Percentiles rank a stretch among this genome's conserved stretches.
Conservation (phyloP, 2,329 filamentous ascomycete genomes). For the Exophiala calicioides region DNA sequence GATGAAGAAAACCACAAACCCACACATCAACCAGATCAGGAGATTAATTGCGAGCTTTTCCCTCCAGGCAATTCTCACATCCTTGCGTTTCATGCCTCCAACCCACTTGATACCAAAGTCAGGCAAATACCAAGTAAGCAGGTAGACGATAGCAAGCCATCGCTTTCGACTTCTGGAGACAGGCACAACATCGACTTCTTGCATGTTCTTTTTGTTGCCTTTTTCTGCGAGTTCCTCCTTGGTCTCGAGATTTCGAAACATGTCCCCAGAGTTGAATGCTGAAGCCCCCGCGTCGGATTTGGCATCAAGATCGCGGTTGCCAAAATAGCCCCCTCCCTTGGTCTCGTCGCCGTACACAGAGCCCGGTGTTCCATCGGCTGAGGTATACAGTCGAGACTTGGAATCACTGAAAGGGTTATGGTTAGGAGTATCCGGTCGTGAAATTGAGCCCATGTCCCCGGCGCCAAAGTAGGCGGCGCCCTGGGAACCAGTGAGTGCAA, state of each 20-base stretch:
- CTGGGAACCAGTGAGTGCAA: constrained; percentile 65
- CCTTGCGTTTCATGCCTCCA: constrained; percentile 86
- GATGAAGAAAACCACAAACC: constrained; percentile 81
- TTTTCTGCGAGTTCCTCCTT: constrained; percentile 93
- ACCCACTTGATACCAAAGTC: constrained; percentile 76
- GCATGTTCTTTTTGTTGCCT: constrained; percentile 83
- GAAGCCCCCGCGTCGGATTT: constrained; percentile 90
- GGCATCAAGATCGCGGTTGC: constrained; percentile 73
- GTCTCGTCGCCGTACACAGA: constrained; percentile 74
- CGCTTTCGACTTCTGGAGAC: constrained; percentile 80
- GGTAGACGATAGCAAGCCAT: constrained; percentile 82
- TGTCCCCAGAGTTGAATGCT: constrained; percentile 88
- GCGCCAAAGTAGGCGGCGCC: constrained; percentile 55
- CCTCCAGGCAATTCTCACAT: constrained; percentile 89
- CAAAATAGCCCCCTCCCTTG: constrained; percentile 76
- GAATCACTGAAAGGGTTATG: constrained; percentile 50
- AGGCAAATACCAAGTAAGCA: constrained; percentile 83
- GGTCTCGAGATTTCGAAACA: constrained; percentile 97
- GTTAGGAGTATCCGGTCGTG: constrained; percentile 60
- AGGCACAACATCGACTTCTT: constrained; percentile 82
- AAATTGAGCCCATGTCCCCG: constrained; percentile 61
- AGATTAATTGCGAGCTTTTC: constrained; percentile 98
- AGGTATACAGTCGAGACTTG: constrained; percentile 56
- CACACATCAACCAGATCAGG: constrained; percentile 88
- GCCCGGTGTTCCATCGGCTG: constrained; percentile 51